Conservation (phyloP, 2,329 filamentous ascomycete species). For the Epichloe brachyelytri region DNA sequence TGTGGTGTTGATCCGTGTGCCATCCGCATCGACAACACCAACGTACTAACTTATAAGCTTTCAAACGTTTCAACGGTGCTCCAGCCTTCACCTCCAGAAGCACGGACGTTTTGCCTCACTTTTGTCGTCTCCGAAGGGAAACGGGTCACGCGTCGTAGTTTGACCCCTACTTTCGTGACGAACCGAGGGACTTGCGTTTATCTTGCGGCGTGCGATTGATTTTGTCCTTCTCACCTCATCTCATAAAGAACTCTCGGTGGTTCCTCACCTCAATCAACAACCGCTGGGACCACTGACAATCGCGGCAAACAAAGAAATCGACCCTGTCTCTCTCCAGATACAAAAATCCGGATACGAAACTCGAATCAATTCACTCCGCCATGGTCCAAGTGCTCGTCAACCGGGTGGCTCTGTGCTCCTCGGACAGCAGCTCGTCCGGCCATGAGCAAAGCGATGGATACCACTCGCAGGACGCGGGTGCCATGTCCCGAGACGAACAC, state of each 20-base stretch:
- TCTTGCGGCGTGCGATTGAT: not conserved
- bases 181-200: not conserved
- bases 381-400: conserved; percentile 22
- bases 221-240: not conserved
- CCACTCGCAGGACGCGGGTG: conserved; percentile 7
- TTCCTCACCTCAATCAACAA: not conserved
- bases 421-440: conserved; percentile 9
- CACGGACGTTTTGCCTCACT: not conserved
- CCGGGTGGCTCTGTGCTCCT: conserved; percentile 14
- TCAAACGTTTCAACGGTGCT: not conserved
- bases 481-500: conserved; percentile 30
- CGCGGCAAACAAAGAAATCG: not conserved
- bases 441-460: conserved; percentile 13
- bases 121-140: not conserved
- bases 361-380: conserved; percentile 1
- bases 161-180: not conserved
- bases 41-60: not conserved
- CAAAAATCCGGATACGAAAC: not conserved
- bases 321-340: not conserved
- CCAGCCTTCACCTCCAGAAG: not conserved
- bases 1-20: not conserved
- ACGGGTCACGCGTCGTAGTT: not conserved
- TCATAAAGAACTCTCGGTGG: not conserved
- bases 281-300: not conserved
- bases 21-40: not conserved